Base-by-base conservation (phyloP, 2,329 filamentous ascomycete species). In the Chrysoporthe cubensis region DNA sequence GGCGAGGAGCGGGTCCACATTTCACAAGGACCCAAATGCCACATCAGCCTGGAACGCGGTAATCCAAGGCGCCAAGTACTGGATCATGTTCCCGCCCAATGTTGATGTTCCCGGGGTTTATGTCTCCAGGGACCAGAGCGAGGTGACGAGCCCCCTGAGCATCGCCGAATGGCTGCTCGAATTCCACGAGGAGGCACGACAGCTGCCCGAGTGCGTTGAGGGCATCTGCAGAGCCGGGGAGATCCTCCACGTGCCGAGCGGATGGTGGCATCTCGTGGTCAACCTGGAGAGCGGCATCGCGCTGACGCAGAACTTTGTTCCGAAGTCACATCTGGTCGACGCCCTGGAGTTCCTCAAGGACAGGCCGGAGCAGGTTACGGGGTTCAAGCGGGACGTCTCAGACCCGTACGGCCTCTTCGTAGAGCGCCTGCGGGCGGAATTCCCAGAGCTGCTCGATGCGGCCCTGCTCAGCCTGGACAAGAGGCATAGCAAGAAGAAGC, bases 261-360 rank as follows among this genome's bases (percentile, higher is more conserved):
- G 95, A 6, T 98, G 95, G 95, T 98, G 96, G 90, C 95, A 98
- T 82, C 82, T 98, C 43, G 96, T 98, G 11, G 90, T 98, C 58
- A 98, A 98, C 75, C 81, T 97, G 1, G 91, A 94, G 73, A 85
- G 88, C 14, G 91, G 92, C 56, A 91, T 98, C 71, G 96, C 95
- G 4, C 85, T 98, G 71, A 98, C 95, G 8, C 95, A 98, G 77
- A 98, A 98, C 76, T 97, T 98, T 76, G 92, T 98, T 14, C 94
- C 96, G 50, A 82, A 82, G 70, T 88, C 88, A 4, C 91, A 95
- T 74, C 80, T 97, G 1, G 82, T 85, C 0, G 88, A 93, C 56
- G 94, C 94, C 0, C 78, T 98, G 64, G 87, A 87, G 1, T 98
- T 98, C 73, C 79, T 98, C 73, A 86, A 87, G 63, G 90, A 97